A percentile compares a stretch with the other conserved stretches of the same genome.
phyloP scores from a whole-genome alignment of 2,329 filamentous ascomycete species.

The Neoascochyta sp. region DNA sequence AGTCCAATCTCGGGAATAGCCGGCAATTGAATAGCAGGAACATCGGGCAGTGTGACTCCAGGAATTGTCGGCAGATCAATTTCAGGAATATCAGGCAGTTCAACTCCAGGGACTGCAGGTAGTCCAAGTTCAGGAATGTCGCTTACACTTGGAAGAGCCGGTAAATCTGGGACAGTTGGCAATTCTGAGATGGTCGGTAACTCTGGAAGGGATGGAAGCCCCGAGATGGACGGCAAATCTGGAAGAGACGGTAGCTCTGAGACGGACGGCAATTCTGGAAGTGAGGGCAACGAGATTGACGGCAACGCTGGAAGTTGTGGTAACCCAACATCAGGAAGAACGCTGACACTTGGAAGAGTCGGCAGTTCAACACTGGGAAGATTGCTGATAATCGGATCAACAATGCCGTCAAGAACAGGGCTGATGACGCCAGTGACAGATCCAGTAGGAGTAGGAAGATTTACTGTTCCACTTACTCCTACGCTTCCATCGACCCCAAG shows the following conservation, averaged over 20 bases:
- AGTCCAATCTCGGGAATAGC: no score
- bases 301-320: no score
- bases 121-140: background rate
- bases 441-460: conserved; percentile 2
- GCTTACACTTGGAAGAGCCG: background rate
- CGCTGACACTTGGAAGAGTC: no score
- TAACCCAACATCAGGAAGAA: no score
- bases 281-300: no score
- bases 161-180: background rate
- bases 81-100: background rate
- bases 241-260: background rate
- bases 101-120: no score
- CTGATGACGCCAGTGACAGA: background rate
- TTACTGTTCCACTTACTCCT: background rate
- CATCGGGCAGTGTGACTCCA: no score
- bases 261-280: background rate
- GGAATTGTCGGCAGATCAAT: no score
- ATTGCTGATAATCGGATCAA: no score
- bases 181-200: background rate
- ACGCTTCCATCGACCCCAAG: background rate
- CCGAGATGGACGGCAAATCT: background rate
- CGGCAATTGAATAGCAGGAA: no score
- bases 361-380: no score
- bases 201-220: background rate
- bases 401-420: no score